These are phyloP conservation scores for Fomitopsis pinicola DNA, from an alignment of 1,284 basidiomycete genomes.

Conservation along the genomic window DNA sequence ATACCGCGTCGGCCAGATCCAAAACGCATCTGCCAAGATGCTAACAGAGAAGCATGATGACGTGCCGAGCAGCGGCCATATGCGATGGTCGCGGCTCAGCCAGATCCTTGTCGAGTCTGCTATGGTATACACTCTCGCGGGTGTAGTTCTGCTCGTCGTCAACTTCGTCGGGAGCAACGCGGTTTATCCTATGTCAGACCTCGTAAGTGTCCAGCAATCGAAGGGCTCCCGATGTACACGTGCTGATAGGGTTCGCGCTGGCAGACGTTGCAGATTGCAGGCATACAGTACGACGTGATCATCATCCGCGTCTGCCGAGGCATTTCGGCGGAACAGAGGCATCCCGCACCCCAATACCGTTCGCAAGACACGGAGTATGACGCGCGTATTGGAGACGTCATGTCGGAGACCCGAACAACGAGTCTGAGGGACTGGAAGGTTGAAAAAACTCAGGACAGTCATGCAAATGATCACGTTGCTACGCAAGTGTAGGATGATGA, in stretches of 20 bases:
- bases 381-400: background rate
- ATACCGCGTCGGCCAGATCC: conserved; percentile 28
- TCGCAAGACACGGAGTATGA: background rate
- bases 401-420: background rate
- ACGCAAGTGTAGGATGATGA: background rate
- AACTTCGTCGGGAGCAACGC: conserved; percentile 34
- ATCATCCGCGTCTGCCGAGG: conserved; percentile 19
- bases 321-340: background rate
- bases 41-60: background rate
- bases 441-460: too few species aligned
- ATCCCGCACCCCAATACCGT: background rate
- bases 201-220: background rate
- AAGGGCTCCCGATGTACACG: too few species aligned
- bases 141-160: conserved; percentile 30
- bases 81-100: conserved; percentile 9
- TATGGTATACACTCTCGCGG: conserved; percentile 32
- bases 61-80: background rate
- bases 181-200: conserved; percentile 19
- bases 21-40: conserved; percentile 1
- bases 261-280: conserved; percentile 10
- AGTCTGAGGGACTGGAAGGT: background rate
- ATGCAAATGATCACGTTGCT: background rate
- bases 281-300: conserved; percentile 37
- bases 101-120: conserved; percentile 36
- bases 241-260: background rate